Evolutionary conservation across 208 protist species (phyloP).

Genomic region (Trypanosoma avium): DNA sequence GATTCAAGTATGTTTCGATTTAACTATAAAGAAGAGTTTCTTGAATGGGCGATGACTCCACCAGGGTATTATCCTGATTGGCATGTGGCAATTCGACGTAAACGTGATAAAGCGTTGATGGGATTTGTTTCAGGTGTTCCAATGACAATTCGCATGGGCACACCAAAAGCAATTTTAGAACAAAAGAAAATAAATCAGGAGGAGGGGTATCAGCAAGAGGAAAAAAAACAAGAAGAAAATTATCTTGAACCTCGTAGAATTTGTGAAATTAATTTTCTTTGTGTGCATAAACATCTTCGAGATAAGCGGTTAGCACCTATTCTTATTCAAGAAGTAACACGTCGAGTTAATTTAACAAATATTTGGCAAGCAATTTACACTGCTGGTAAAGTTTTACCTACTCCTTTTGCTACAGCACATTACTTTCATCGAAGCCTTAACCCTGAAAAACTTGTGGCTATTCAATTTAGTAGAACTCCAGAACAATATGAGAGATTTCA

Average conservation of each 20-base stretch:
- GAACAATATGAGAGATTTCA: constrained; percentile 63
- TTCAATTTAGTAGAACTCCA: constrained; percentile 78
- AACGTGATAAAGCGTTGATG: constrained; percentile 89
- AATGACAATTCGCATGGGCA: constrained; percentile 77
- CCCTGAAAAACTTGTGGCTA: constrained; percentile 96
- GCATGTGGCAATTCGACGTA: constrained; percentile 96
- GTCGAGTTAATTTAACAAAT: constrained; percentile 95
- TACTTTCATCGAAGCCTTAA: constrained; percentile 99
- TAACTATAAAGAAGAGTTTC: constrained; percentile 98
- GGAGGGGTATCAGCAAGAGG: background rate
- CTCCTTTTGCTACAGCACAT: constrained; percentile 90
- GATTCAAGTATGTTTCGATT: constrained; percentile 99
- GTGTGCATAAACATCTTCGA: constrained; percentile 98
- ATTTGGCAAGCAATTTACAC: constrained; percentile 99
- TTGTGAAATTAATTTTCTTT: constrained; percentile 99
- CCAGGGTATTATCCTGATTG: constrained; percentile 95
- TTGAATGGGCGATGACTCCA: constrained; percentile 97
- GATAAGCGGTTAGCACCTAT: constrained; percentile 97
- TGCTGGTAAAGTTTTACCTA: constrained; percentile 96
- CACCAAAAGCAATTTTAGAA: constrained; percentile 23
- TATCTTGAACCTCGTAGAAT: constrained; percentile 71
- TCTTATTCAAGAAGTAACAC: constrained; percentile 99
- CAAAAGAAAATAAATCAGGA: background rate
- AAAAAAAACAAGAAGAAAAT: constrained; percentile 6
- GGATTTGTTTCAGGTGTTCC: constrained; percentile 98